These are phyloP conservation scores for Aspergillus wentii DNA, from an alignment of 495 filamentous ascomycete species.

Conservation along the genomic window DNA sequence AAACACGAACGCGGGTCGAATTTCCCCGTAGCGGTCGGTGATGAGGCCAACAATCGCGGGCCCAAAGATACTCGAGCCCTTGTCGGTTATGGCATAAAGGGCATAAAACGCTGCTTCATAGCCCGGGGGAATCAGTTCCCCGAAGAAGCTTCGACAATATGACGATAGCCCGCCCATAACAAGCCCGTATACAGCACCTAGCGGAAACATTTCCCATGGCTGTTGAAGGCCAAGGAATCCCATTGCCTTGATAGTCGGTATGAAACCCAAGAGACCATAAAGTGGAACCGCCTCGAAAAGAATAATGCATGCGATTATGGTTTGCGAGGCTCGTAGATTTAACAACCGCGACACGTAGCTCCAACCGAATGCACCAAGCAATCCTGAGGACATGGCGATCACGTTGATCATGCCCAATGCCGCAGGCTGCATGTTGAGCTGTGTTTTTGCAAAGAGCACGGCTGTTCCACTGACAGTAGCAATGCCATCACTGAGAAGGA, in stretches of 20 bases:
- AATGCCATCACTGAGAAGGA: constrained; percentile 88
- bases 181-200: constrained; percentile 87
- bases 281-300: constrained; percentile 90
- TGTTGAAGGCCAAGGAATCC: constrained; percentile 83
- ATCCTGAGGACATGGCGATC: constrained; percentile 75
- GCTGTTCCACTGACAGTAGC: constrained; percentile 94
- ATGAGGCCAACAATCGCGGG: constrained; percentile 90
- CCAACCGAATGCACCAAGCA: constrained; percentile 89
- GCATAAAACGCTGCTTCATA: constrained; percentile 96
- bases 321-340: constrained; percentile 68
- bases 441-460: constrained; percentile 91
- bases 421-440: constrained; percentile 82
- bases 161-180: constrained; percentile 90
- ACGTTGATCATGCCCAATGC: constrained; percentile 92
- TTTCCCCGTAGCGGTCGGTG: constrained; percentile 84
- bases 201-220: constrained; percentile 94
- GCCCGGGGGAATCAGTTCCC: constrained; percentile 87
- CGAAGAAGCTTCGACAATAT: constrained; percentile 90
- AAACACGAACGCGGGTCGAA: constrained; percentile 91
- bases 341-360: constrained; percentile 63
- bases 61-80: constrained; percentile 90
- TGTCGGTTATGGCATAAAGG: constrained; percentile 95
- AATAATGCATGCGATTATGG: constrained; percentile 83
- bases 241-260: constrained; percentile 69
- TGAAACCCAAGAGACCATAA: constrained; percentile 85